Base-by-base conservation (phyloP, 2,329 filamentous ascomycete genomes). In the Sphaerostilbella broomeana region DNA sequence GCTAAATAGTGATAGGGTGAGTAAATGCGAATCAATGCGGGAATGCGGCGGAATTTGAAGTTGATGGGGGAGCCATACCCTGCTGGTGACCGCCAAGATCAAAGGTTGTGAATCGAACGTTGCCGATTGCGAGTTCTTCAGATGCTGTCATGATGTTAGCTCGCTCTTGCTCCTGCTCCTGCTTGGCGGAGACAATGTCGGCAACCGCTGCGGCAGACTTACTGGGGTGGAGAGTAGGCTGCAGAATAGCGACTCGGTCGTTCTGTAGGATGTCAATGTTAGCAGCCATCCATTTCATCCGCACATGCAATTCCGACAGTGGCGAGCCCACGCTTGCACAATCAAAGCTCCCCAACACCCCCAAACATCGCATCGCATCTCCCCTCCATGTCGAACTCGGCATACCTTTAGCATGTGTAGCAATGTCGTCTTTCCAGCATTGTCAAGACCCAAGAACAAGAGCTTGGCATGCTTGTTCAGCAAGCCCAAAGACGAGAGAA, bases 391-490 rank as follows among this genome's bases (percentile, higher is more conserved):
- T 18, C 17, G 19, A 27, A 15, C n/a, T 15, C 22, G 42, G 64
- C 75, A 56, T 65, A 88, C 84, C 84, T 95, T 95, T 67, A 95
- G 68, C 88, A 95, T 94, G 68, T 95, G 88, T 60, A 95, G 71
- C 54, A 95, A 72, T 30, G 88, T 94, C 38, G 88, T 95, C 75
- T 95, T 94, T 67, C 88, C 88, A 36, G 88, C 88, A 70, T 94
- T 94, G 64, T 94, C 88, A 47, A 95, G 81, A 54, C 88, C 88
- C 49, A 95, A 79, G 70, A 95, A 94, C 43, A 94, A 77, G 44
- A 95, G 78, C 77, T 95, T 95, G 58, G 87, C 88, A 65, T 94
- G 86, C 77, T 95, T 95, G 79, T 95, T 95, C 52, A 90, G 73
- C 58, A 95, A 75, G 55, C 88, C 88, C 48, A 95, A 76, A 50